phyloP scores from a whole-genome alignment of 805 yeast genomes.

The Cyberlindnera meyerae region DNA sequence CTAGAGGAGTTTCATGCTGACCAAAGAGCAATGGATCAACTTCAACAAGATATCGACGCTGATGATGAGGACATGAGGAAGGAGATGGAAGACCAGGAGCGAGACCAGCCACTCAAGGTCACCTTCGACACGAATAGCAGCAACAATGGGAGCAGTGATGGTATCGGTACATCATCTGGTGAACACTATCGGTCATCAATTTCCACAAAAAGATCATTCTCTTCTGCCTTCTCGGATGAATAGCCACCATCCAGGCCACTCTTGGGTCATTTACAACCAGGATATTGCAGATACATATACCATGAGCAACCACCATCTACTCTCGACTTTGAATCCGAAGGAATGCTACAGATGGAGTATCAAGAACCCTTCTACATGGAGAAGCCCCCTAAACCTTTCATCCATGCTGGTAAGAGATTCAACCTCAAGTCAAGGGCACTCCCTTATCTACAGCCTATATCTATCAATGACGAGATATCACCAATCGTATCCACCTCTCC shows the following conservation, averaged over 20 bases:
- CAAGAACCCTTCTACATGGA: conserved; percentile 60
- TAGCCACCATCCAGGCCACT: neutral
- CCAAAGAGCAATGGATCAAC: neutral
- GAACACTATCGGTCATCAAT: conserved; percentile 1
- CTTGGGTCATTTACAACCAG: neutral
- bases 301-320: conserved; percentile 11
- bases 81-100: conserved; percentile 1
- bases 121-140: too few relatives aligned
- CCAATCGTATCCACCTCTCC: neutral
- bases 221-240: conserved; percentile 8
- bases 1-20: conserved; percentile 1
- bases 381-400: conserved; percentile 45
- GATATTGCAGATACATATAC: conserved; percentile 6
- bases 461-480: conserved; percentile 20
- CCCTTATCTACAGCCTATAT: conserved; percentile 28
- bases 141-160: too few relatives aligned
- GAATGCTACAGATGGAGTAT: conserved; percentile 49
- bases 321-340: conserved; percentile 41
- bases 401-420: conserved; percentile 65
- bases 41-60: neutral
- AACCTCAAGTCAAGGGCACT: conserved; percentile 38
- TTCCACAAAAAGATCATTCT: conserved; percentile 7
- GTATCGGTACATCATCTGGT: too few relatives aligned
- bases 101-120: too few relatives aligned
- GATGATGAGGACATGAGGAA: conserved; percentile 1